These are phyloP conservation scores for Rhodamnia argentea DNA, from an alignment of 345 rosid species.

Conservation along the genomic window DNA sequence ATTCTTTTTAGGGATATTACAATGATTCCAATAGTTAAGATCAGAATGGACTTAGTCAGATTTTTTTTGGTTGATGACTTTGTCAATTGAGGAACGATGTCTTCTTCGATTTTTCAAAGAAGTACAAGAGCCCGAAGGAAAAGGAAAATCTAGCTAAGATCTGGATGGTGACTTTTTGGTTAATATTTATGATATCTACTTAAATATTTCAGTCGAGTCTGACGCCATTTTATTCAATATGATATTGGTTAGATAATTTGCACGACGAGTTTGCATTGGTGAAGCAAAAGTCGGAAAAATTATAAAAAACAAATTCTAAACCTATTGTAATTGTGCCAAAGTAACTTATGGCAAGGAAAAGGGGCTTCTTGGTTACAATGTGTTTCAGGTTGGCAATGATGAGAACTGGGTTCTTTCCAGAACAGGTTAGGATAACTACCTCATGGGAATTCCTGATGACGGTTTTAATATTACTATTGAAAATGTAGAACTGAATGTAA, in stretches of 20 bases:
- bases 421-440: constrained; percentile 4
- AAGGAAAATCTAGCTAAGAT: neutral
- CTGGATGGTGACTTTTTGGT: too few relatives aligned
- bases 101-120: neutral
- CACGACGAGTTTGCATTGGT: too few relatives aligned
- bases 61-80: too few relatives aligned
- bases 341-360: constrained; percentile 27
- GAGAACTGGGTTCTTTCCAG: constrained; percentile 33
- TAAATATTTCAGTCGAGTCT: neutral
- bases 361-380: constrained; percentile 26
- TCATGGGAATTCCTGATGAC: neutral
- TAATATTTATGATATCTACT: too few relatives aligned
- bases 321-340: neutral
- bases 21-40: neutral
- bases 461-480: neutral
- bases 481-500: neutral
- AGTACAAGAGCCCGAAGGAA: neutral
- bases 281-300: too few relatives aligned
- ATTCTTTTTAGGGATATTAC: neutral
- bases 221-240: neutral
- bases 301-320: too few relatives aligned
- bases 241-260: too few relatives aligned
- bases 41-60: neutral
- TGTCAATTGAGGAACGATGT: neutral
- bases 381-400: constrained; percentile 21